Base-by-base conservation (phyloP, 1,284 basidiomycete genomes). In the Singerocomus rubriflavus region DNA sequence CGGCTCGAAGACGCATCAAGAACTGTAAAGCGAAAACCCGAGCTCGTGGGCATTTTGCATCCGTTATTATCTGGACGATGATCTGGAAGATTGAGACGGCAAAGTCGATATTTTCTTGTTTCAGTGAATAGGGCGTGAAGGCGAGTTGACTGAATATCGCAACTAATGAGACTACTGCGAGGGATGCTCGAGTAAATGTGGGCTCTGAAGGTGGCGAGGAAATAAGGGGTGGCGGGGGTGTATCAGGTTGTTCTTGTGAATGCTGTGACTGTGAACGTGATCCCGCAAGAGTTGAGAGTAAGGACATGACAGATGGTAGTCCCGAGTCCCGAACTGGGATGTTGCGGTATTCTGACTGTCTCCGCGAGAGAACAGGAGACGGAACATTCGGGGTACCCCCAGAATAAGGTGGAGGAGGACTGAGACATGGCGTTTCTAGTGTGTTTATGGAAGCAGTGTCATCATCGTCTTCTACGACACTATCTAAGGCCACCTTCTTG, bases 1-100 rank as follows among this genome's bases (percentile, higher is more conserved):
- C 95, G 1, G 92, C 93, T 44, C 97, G 80, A 21, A 99, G 74
- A 11, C 93, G 85, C 73, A 95, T 83, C 52, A 97, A 67, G 77
- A 95, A 97, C 63, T 96, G 92, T 9, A 99, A 73, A 3, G 89
- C 80, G 3, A 82, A 74, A 14, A 98, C 68, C 25, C 92, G 77
- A 0, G 89, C 85, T 16, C 79, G 74, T 0, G 80, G 69, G 29
- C 85, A 88, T 54, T 72, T 76, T 1, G 78, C 76, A 13, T 71
- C 66, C 0, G 68, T 58, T 17, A 72, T 56, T 13, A 83, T 64
- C 29, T 71, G 66, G 16, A 86, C 59, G 34, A 88, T 66, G 34
- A 72, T 69, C 0, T 66, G 55, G 63, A 79, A 88, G 8, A 89
- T 64, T 2, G 70, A 71, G 12, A 80, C 66, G 5, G 82, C 78